Evolutionary conservation across 805 yeast genomes (phyloP).

Genomic region (Nadsonia fulvescens): DNA sequence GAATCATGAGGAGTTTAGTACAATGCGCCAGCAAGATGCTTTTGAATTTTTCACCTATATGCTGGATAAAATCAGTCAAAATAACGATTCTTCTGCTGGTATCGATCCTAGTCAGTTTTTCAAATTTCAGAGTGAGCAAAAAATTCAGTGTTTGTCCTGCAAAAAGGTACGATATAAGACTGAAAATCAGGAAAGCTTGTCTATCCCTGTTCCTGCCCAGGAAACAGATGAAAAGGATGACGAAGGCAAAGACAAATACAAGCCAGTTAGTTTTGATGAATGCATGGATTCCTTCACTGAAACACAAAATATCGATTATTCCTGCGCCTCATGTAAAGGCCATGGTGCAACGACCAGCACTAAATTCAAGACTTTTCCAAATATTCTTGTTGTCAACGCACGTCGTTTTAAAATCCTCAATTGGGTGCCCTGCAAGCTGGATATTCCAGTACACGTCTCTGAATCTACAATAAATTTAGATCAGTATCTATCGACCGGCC

Average conservation of each 20-base stretch:
- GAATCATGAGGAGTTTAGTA: constrained; percentile 63
- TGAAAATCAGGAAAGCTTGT: constrained; percentile 43
- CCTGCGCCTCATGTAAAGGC: constrained; percentile 35
- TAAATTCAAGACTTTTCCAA: constrained; percentile 48
- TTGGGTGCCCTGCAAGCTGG: constrained; percentile 79
- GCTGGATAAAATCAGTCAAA: constrained; percentile 34
- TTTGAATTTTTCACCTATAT: constrained; percentile 69
- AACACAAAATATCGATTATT: constrained; percentile 42
- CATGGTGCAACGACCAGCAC: constrained; percentile 24
- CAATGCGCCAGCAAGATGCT: constrained; percentile 89
- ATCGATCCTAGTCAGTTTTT: constrained; percentile 35
- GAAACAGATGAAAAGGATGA: constrained; percentile 14
- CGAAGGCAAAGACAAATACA: constrained; percentile 29
- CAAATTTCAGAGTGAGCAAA: constrained; percentile 46
- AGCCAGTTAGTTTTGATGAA: constrained; percentile 30
- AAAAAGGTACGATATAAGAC: constrained; percentile 36
- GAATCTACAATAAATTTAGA: constrained; percentile 28
- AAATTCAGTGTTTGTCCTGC: constrained; percentile 42
- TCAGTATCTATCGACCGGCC: constrained; percentile 24
- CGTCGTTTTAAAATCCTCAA: constrained; percentile 68
- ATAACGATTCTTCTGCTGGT: constrained; percentile 5
- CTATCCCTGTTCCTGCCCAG: constrained; percentile 34
- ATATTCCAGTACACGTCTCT: constrained; percentile 46
- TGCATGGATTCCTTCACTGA: constrained; percentile 29
- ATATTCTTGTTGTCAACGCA: constrained; percentile 50